Evolutionary conservation across 208 protist species (phyloP).

Genomic region (Phytomonas francai): DNA sequence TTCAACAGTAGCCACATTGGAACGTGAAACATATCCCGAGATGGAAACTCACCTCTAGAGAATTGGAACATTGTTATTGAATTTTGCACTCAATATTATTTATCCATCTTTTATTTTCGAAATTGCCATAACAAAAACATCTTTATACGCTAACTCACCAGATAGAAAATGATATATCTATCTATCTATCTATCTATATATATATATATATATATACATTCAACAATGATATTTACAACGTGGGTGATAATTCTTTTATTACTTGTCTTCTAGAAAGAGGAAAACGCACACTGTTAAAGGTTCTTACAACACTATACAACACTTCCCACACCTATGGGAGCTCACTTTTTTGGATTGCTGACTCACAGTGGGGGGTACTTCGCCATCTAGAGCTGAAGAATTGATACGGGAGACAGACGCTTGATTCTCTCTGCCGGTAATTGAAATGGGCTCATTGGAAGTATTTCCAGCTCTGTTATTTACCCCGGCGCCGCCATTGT

Average conservation of each 20-base stretch:
- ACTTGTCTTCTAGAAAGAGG: constrained; percentile 1
- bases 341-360: constrained; percentile 10
- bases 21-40: too few species aligned
- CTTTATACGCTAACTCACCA: neutral
- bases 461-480: too few species aligned
- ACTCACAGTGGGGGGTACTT: neutral
- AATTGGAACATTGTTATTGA: too few species aligned
- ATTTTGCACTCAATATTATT: too few species aligned
- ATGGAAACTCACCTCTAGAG: too few species aligned
- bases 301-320: constrained; percentile 24
- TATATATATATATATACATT: neutral
- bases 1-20: too few species aligned
- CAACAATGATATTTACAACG: neutral
- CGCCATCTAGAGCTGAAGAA: neutral
- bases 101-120: too few species aligned
- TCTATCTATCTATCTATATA: neutral
- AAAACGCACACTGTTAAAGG: neutral
- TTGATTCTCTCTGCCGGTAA: too few species aligned
- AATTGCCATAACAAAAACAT: too few species aligned
- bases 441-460: too few species aligned
- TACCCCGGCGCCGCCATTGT: too few species aligned
- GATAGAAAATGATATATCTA: neutral
- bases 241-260: neutral
- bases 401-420: too few species aligned
- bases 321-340: constrained; percentile 14